phyloP scores from a whole-genome alignment of 2,329 filamentous ascomycete species.

The Colletotrichum acutatum region DNA sequence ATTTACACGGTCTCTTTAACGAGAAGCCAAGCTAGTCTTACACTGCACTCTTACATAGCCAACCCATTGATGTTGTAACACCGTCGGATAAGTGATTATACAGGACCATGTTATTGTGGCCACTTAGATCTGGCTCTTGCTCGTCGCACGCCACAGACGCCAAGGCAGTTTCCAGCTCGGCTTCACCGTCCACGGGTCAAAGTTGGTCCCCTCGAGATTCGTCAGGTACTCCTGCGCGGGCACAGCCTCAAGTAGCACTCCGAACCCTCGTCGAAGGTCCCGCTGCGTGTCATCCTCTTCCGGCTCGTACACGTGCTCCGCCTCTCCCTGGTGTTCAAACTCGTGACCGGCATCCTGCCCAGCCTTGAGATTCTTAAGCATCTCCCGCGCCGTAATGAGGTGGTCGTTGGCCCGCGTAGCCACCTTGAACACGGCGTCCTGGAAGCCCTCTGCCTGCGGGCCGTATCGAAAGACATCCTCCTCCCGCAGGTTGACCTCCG shows the following conservation, averaged over 20 bases:
- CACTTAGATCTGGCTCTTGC: slow-evolving; percentile 58
- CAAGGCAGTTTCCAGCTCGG: slow-evolving; percentile 87
- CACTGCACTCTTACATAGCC: slow-evolving; percentile 19
- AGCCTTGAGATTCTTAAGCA: slow-evolving; percentile 82
- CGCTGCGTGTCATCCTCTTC: slow-evolving; percentile 49
- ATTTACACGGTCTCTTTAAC: background rate
- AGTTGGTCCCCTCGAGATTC: slow-evolving; percentile 81
- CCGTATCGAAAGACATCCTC: slow-evolving; percentile 90
- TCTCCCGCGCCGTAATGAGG: slow-evolving; percentile 90
- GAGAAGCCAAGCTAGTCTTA: background rate
- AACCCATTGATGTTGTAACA: background rate
- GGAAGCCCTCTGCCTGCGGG: slow-evolving; percentile 80
- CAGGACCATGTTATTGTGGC: background rate
- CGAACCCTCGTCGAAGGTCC: slow-evolving; percentile 73
- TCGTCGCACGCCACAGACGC: slow-evolving; percentile 69
- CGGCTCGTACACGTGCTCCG: slow-evolving; percentile 66
- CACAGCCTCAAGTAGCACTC: slow-evolving; percentile 83
- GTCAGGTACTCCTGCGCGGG: slow-evolving; percentile 83
- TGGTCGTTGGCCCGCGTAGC: slow-evolving; percentile 96
- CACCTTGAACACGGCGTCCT: slow-evolving; percentile 91
- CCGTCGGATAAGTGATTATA: background rate
- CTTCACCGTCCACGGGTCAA: slow-evolving; percentile 80
- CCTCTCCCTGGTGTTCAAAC: slow-evolving; percentile 87
- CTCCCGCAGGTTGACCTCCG: slow-evolving; percentile 81
- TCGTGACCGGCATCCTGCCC: slow-evolving; percentile 84